Evolutionary conservation across 805 yeast species (phyloP).

Genomic region (Metschnikowia santaceciliae): DNA sequence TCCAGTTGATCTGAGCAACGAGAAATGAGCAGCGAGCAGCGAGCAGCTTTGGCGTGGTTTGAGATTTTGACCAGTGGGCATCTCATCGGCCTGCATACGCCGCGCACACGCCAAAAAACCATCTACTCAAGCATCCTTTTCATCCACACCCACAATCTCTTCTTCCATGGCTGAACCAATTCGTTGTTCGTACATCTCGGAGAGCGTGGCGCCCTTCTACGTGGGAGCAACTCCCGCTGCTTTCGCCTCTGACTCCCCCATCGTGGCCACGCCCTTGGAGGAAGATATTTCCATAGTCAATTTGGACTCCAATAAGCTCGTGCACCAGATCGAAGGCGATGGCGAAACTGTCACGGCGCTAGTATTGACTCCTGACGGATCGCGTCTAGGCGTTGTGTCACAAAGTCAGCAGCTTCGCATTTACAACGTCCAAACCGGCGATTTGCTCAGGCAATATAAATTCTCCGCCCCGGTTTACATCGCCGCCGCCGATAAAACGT

Average conservation of each 20-base stretch:
- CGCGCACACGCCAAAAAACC: not conserved
- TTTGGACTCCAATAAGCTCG: slow-evolving; percentile 49
- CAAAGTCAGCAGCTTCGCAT: slow-evolving; percentile 80
- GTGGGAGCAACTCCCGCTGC: slow-evolving; percentile 80
- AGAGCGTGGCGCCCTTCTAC: slow-evolving; percentile 73
- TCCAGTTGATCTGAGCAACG: too few species aligned
- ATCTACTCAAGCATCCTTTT: not conserved
- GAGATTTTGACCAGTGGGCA: not conserved
- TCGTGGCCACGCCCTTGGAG: slow-evolving; percentile 74
- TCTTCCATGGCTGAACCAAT: slow-evolving; percentile 16
- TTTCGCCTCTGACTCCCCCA: slow-evolving; percentile 53
- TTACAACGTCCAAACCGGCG: slow-evolving; percentile 43
- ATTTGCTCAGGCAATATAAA: slow-evolving; percentile 49
- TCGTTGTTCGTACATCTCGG: slow-evolving; percentile 14
- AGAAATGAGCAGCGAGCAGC: too few species aligned
- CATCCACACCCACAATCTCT: not conserved
- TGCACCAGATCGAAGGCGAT: slow-evolving; percentile 75
- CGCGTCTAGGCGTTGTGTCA: slow-evolving; percentile 64
- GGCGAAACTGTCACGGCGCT: slow-evolving; percentile 76
- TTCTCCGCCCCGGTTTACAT: slow-evolving; percentile 80
- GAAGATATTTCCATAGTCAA: slow-evolving; percentile 75
- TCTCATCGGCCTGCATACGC: slow-evolving; percentile 18
- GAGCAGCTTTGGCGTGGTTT: too few species aligned
- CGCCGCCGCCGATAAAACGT: slow-evolving; percentile 70
- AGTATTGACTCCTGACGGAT: slow-evolving; percentile 72